Evolutionary conservation across 306 rosid genomes (phyloP), one percentile per base, ranked within the genome.

Genomic region (Cucumis cinereus): DNA sequence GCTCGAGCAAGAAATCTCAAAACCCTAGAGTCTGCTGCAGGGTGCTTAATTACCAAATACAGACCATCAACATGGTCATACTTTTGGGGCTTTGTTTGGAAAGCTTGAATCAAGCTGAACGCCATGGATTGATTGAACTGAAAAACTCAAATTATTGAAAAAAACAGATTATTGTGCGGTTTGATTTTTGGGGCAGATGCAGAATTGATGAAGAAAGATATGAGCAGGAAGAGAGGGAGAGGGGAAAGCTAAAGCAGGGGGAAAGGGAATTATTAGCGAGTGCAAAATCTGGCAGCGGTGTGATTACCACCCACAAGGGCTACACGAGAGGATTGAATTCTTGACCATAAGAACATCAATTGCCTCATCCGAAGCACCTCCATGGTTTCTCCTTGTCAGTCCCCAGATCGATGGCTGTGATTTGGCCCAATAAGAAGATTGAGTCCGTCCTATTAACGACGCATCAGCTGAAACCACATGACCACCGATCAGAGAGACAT

Each of bases 251-350:
- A 60, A 36, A 56, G 60, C 63, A 59, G 74, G 73, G 74, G 67
- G 63, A 78, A 73, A 38, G 49, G 55, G 79, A 33, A 52, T 33
- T 9, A 14, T 82, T 89, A 91, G 88, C 94, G 92, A 50, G 84
- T 76, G 86, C 91, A 89, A 68, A 89, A 91, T 70, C 94, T 85
- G 75, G 94, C 77, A 30, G 94, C 83, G 40, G 94, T 87, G 86
- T 91, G 97, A 77, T 91, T 91, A 43, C 88, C 97, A 83, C 94
- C 97, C 89, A 84, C 83, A n/a, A 91, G 91, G 68, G 92, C 83
- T 0, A 84, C 81, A 77, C 92, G 85, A 47, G 75, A 80, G 83
- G 77, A 83, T 75, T 56, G 86, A 49, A 67, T 82, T 85, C 82
- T 82, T 62, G 84, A 81, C 81, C 89, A 89, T 0, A 86, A 47